Conservation (phyloP, 2,329 filamentous ascomycete genomes). For the Dichotomopilus funicola region DNA sequence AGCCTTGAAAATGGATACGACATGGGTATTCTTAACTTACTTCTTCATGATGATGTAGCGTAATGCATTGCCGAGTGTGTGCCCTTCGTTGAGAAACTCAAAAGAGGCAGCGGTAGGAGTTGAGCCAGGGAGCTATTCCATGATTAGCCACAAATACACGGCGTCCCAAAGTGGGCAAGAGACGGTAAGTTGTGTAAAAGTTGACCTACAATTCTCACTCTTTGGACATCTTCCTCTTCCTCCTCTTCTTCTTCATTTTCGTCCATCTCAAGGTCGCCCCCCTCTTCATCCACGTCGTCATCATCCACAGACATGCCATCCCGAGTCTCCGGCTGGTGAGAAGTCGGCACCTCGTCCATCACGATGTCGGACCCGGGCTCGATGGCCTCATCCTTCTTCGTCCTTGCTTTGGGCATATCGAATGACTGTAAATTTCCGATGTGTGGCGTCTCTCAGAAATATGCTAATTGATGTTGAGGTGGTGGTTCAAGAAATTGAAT, state of each 20-base stretch:
- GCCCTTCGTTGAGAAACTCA: slow-evolving; percentile 87
- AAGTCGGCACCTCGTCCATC: slow-evolving; percentile 41
- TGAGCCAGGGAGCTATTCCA: slow-evolving; percentile 68
- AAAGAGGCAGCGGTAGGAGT: slow-evolving; percentile 88
- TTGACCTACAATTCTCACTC: slow-evolving; percentile 53
- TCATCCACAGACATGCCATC: slow-evolving; percentile 29
- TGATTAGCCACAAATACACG: slow-evolving; percentile 11
- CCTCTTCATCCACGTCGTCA: slow-evolving; percentile 26
- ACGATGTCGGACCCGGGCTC: slow-evolving; percentile 25
- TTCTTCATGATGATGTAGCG: slow-evolving; percentile 99
- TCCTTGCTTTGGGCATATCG: slow-evolving; percentile 37
- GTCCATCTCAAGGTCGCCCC: slow-evolving; percentile 33
- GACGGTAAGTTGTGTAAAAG: neutral
- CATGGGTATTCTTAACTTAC: slow-evolving; percentile 44
- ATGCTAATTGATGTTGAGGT: slow-evolving; percentile 6
- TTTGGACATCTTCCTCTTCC: slow-evolving; percentile 38
- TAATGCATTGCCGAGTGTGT: slow-evolving; percentile 90
- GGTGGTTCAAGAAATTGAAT: neutral
- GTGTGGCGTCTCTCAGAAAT: neutral
- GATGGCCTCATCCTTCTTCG: slow-evolving; percentile 22
- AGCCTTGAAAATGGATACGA: neutral
- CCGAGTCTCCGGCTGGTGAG: slow-evolving; percentile 31
- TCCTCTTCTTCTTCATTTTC: slow-evolving; percentile 43
- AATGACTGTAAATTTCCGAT: neutral
- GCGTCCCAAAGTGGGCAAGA: neutral